These are phyloP conservation scores for Cladorrhinum sp. DNA, from an alignment of 2,329 filamentous ascomycete species.

Conservation along the genomic window DNA sequence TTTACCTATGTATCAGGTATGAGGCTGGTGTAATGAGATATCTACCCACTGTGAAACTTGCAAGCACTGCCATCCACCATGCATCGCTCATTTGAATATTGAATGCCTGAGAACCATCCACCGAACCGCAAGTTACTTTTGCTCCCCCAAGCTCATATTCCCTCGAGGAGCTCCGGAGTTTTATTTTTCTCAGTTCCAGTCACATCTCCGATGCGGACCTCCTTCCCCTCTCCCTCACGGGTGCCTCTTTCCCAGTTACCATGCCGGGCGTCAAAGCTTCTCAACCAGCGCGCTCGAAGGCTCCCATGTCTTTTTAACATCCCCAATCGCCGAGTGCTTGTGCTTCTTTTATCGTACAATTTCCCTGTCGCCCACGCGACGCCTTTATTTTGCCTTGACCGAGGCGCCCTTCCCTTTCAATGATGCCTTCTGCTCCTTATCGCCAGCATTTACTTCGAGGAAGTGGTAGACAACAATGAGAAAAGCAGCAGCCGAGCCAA, in stretches of 20 bases:
- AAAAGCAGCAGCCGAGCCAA: slow-evolving; percentile 85
- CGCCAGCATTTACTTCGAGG: slow-evolving; percentile 82
- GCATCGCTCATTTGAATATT: not conserved
- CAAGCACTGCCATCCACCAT: not conserved
- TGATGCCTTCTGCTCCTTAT: slow-evolving; percentile 27
- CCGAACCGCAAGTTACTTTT: not conserved
- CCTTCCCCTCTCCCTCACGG: not conserved
- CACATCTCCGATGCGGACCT: not conserved
- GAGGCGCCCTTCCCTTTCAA: slow-evolving; percentile 31
- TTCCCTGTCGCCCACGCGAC: not conserved
- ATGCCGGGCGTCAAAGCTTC: not conserved
- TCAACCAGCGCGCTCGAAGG: not conserved
- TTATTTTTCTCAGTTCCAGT: not conserved
- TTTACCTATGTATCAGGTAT: not conserved
- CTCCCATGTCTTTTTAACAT: not conserved
- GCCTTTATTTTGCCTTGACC: slow-evolving; percentile 24
- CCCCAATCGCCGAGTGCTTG: not conserved
- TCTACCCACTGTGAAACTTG: too few relatives aligned
- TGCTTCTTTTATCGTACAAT: slow-evolving; percentile 21
- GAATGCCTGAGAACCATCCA: not conserved
- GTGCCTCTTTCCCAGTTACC: not conserved
- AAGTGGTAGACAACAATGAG: slow-evolving; percentile 95
- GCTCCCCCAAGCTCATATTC: not conserved
- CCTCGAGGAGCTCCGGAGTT: not conserved
- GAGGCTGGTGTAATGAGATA: not conserved